Base-by-base conservation (phyloP, 306 rosid genomes). In the Urtica urens region DNA sequence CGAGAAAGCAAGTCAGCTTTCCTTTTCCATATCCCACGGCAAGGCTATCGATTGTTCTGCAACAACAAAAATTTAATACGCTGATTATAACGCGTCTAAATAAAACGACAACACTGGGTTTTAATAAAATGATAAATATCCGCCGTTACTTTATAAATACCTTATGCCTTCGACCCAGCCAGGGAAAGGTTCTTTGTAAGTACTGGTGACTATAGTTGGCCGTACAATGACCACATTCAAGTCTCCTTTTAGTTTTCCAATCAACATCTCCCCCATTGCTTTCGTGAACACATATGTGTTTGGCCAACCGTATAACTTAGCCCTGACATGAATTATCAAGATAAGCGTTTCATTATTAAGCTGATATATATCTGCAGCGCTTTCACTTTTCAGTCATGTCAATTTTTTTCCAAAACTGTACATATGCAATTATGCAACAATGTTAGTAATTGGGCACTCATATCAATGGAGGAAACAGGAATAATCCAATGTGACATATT, bases 111-210 rank as follows among this genome's bases (percentile, higher is more conserved):
- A n/a, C n/a, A n/a, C n/a, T n/a, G n/a, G n/a, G n/a, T n/a, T n/a
- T n/a, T 7, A 17, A 26, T 20, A 14, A 2, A 13, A 26, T 14
- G 1, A 38, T 53, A 40, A 40, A 9, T 40, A 19, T 4, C 19
- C 12, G 19, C 3, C 6, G 22, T 27, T 6, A 35, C 15, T 35
- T 35, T 13, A 16, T 14, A 41, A 45, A 46, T 53, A 83, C 96
- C 96, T 78, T 2, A 72, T 8, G 10, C 95, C 97, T 62, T 84
- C 93, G 1, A 51, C 65, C 95, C 95, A 90, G 41, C 95, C 94
- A 0, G 95, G 74, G 26, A 90, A 84, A 11, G 92, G 95, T 67
- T 85, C 96, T 67, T 35, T 88, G 49, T 44, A 62, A 20, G 95
- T 88, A 27, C 95, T 84, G 17, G 94, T 72, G 15, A 90, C 54